Conservation (phyloP, 208 protist genomes). For the Leishmania aethiopica region DNA sequence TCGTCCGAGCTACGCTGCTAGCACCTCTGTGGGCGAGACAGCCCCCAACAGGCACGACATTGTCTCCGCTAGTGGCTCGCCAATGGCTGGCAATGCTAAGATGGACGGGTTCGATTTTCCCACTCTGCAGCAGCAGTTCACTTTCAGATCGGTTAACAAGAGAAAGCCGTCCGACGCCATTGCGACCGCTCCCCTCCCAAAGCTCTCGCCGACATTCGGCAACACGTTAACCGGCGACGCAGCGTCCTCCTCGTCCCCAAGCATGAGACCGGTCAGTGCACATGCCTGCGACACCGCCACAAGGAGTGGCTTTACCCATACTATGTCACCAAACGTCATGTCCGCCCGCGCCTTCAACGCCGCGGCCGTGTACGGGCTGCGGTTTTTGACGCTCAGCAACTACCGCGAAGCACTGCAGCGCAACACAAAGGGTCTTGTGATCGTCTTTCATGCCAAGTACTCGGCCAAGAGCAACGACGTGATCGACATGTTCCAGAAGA, state of each 20-base stretch:
- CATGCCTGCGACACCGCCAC: slow-evolving; percentile 1
- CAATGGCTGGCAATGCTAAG: not conserved
- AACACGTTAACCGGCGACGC: not conserved
- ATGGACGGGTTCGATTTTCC: not conserved
- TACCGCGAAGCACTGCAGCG: slow-evolving; percentile 39
- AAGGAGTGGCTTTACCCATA: not conserved
- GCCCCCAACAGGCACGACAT: not conserved
- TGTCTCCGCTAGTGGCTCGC: not conserved
- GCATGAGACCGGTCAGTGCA: not conserved
- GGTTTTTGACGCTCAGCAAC: slow-evolving; percentile 62
- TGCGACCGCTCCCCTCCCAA: not conserved
- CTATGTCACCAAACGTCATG: slow-evolving; percentile 25
- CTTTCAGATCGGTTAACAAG: not conserved
- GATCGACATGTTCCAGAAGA: slow-evolving; percentile 58
- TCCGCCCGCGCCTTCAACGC: slow-evolving; percentile 27
- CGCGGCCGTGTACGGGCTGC: slow-evolving; percentile 31
- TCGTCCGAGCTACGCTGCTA: not conserved
- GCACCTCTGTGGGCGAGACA: not conserved
- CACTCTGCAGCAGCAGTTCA: not conserved
- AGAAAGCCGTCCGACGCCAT: not conserved
- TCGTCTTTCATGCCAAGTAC: slow-evolving; percentile 88
- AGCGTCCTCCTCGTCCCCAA: not conserved
- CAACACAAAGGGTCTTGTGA: slow-evolving; percentile 64
- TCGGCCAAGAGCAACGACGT: slow-evolving; percentile 65
- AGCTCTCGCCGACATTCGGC: not conserved